These are phyloP conservation scores for Echium plantagineum DNA, from an alignment of 257 asterid species.

Conservation along the genomic window DNA sequence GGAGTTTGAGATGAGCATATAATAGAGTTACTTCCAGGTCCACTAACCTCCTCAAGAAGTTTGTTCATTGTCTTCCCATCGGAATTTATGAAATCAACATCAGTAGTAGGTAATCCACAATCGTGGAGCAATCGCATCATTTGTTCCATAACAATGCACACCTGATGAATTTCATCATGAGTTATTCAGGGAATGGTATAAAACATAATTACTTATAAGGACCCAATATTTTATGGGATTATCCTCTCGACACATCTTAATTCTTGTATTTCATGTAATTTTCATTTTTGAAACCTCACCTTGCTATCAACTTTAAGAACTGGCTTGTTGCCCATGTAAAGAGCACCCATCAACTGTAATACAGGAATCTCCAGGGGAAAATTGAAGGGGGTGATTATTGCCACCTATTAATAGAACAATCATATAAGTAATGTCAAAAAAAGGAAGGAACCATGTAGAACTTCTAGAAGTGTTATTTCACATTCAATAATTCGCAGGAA, in stretches of 20 bases:
- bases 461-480: neutral
- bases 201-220: no score
- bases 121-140: constrained; percentile 86
- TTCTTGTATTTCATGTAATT: neutral
- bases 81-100: constrained; percentile 85
- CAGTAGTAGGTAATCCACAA: constrained; percentile 73
- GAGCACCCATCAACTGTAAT: constrained; percentile 98
- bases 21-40: neutral
- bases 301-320: constrained; percentile 94
- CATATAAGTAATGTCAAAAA: neutral
- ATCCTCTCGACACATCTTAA: constrained; percentile 1
- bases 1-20: neutral
- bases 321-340: constrained; percentile 97
- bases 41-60: constrained; percentile 71
- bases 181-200: neutral
- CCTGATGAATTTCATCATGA: constrained; percentile 31
- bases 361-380: constrained; percentile 93
- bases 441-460: neutral
- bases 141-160: constrained; percentile 84
- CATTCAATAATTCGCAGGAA: neutral
- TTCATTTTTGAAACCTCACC: constrained; percentile 20
- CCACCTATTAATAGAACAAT: constrained; percentile 35
- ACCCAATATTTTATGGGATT: neutral
- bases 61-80: constrained; percentile 86
- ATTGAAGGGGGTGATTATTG: constrained; percentile 85